phyloP scores from a whole-genome alignment of 2,329 filamentous ascomycete genomes.

The Aspergillus sp. region DNA sequence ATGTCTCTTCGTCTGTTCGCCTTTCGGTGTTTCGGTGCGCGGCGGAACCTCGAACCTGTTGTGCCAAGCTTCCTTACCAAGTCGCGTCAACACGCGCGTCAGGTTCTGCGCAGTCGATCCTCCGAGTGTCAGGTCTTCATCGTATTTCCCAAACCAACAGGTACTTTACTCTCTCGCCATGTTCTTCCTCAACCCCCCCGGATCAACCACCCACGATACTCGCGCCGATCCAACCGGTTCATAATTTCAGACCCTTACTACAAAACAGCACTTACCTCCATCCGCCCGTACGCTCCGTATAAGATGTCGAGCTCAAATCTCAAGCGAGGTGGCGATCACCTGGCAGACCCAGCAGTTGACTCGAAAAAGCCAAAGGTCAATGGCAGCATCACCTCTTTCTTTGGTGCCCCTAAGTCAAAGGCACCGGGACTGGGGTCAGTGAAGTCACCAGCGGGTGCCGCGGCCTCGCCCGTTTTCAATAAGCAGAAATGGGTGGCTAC shows the following conservation, averaged over 20 bases:
- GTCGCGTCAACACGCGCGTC: constrained; percentile 3
- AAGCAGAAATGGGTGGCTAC: constrained; percentile 85
- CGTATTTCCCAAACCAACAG: neutral
- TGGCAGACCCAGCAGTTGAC: constrained; percentile 45
- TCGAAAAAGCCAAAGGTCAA: constrained; percentile 73
- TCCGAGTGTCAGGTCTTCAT: neutral
- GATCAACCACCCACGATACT: neutral
- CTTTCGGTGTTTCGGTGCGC: no score
- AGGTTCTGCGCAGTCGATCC: neutral
- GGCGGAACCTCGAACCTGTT: no score
- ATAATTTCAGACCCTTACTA: neutral
- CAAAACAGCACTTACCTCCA: neutral
- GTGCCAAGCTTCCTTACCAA: neutral
- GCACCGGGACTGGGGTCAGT: neutral
- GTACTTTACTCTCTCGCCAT: neutral
- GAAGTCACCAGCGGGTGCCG: constrained; percentile 26
- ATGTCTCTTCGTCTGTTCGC: no score
- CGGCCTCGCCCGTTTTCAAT: constrained; percentile 63
- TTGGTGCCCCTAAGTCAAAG: constrained; percentile 65
- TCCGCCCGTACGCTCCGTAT: neutral
- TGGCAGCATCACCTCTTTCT: constrained; percentile 85
- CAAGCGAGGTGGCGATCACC: constrained; percentile 65
- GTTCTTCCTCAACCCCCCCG: no score
- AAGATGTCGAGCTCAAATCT: constrained; percentile 43
- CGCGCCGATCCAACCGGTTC: neutral